Conservation (phyloP, 2,329 filamentous ascomycete genomes). For the Penicillium sp. region DNA sequence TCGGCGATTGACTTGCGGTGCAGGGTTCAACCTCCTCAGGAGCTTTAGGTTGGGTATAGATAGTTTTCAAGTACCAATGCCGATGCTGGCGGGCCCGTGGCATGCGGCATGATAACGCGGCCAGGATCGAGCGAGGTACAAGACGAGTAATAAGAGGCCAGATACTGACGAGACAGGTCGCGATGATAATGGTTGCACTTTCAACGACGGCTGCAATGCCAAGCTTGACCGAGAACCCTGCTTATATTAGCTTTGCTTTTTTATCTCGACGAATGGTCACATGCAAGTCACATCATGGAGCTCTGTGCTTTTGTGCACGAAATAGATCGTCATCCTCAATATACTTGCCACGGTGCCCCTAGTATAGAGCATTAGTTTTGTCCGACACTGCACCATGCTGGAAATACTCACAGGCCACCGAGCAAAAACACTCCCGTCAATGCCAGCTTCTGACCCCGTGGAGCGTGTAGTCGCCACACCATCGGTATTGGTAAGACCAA, state of each 20-base stretch:
- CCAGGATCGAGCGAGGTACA: constrained; percentile 1
- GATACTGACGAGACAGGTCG: constrained; percentile 19
- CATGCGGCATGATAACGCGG: neutral
- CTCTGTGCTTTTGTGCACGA: constrained; percentile 1
- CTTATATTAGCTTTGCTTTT: neutral
- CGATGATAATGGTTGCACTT: constrained; percentile 20
- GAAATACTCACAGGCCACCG: constrained; percentile 19
- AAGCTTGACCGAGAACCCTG: constrained; percentile 17
- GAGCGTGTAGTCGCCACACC: constrained; percentile 13
- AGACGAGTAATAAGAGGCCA: constrained; percentile 17
- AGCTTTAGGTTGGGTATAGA: neutral
- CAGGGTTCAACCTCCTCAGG: neutral
- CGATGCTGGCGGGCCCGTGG: constrained; percentile 1
- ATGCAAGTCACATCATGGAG: constrained; percentile 15
- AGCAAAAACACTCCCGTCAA: constrained; percentile 20
- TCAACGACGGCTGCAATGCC: constrained; percentile 19
- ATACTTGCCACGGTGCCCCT: constrained; percentile 20
- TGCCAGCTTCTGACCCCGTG: constrained; percentile 14
- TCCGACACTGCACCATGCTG: too few species aligned
- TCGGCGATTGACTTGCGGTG: neutral
- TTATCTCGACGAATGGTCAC: neutral
- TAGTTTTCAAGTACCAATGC: constrained; percentile 9
- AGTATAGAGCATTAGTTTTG: too few species aligned
- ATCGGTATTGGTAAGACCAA: constrained; percentile 10
- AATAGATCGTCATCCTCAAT: constrained; percentile 14